Evolutionary conservation across 805 yeast genomes (phyloP).

Genomic region (Blastobotrys americana): DNA sequence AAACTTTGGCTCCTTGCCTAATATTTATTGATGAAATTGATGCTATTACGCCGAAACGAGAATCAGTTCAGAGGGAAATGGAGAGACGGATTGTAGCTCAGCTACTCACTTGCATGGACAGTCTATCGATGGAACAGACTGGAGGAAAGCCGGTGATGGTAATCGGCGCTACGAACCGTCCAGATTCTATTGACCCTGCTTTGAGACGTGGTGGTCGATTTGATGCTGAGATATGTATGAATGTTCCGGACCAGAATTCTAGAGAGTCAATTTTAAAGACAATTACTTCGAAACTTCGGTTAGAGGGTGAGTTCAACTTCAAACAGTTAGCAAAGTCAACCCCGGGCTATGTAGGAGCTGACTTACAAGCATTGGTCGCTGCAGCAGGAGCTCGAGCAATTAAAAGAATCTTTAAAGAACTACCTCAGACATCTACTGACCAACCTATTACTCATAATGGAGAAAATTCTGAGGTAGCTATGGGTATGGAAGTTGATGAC

Average conservation of each 20-base stretch:
- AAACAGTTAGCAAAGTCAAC: conserved; percentile 76
- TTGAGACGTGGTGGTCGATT: conserved; percentile 94
- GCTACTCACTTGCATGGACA: conserved; percentile 89
- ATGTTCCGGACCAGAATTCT: conserved; percentile 87
- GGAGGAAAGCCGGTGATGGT: conserved; percentile 89
- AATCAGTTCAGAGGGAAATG: conserved; percentile 97
- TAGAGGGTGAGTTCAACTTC: conserved; percentile 67
- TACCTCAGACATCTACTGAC: too few relatives aligned
- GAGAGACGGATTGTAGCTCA: conserved; percentile 96
- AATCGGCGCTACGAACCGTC: conserved; percentile 94
- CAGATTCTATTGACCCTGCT: conserved; percentile 92
- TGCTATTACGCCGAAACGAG: conserved; percentile 96
- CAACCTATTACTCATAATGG: conserved; percentile 21
- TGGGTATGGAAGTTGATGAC: conserved; percentile 29
- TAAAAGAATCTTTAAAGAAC: conserved; percentile 71
- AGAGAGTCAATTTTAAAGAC: conserved; percentile 68
- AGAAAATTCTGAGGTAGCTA: conserved; percentile 8
- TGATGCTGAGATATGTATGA: conserved; percentile 87
- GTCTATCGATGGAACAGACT: conserved; percentile 77
- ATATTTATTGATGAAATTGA: conserved; percentile 95
- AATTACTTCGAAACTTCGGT: conserved; percentile 59
- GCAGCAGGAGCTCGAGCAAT: conserved; percentile 95
- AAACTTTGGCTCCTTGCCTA: conserved; percentile 80
- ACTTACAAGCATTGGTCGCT: conserved; percentile 83
- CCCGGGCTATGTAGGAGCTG: conserved; percentile 98